Conservation (phyloP, 345 rosid species). For the Eucalyptus marginata region DNA sequence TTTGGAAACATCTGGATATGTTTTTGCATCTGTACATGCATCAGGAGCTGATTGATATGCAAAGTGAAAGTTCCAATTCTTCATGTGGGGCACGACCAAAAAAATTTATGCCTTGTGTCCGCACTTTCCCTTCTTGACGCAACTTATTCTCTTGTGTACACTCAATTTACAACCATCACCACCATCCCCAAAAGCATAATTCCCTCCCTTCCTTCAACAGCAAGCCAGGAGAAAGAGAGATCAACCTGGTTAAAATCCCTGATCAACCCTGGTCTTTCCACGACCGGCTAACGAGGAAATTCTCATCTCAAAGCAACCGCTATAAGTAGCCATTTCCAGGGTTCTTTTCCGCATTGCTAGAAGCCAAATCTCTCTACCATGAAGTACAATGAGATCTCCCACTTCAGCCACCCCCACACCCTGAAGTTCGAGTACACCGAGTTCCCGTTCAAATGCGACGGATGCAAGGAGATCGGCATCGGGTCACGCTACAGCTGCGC, state of each 20-base stretch:
- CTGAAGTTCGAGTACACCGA: constrained; percentile 53
- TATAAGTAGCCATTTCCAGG: background rate
- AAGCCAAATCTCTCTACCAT: constrained; percentile 3
- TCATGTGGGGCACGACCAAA: constrained; percentile 9
- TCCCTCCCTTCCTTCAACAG: constrained; percentile 7
- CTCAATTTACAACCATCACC: constrained; percentile 22
- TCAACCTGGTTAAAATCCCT: background rate
- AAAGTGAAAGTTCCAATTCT: constrained; percentile 28
- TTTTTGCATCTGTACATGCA: background rate
- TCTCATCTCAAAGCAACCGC: background rate
- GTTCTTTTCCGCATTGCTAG: background rate
- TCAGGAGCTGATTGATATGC: background rate
- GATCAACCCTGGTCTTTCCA: background rate
- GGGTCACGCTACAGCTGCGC: constrained; percentile 73
- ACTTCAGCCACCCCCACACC: constrained; percentile 67
- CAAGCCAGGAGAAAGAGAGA: constrained; percentile 1
- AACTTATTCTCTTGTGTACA: constrained; percentile 2
- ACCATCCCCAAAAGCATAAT: constrained; percentile 29
- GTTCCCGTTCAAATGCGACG: constrained; percentile 84
- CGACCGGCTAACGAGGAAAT: background rate
- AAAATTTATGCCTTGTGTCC: constrained; percentile 18
- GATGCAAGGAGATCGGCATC: constrained; percentile 88
- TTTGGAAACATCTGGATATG: background rate
- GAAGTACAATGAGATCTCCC: constrained; percentile 66
- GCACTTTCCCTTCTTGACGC: constrained; percentile 1